Evolutionary conservation across 2,329 filamentous ascomycete genomes (phyloP), one percentile per base, ranked within the genome.

Genomic region (Monilinia fructigena): DNA sequence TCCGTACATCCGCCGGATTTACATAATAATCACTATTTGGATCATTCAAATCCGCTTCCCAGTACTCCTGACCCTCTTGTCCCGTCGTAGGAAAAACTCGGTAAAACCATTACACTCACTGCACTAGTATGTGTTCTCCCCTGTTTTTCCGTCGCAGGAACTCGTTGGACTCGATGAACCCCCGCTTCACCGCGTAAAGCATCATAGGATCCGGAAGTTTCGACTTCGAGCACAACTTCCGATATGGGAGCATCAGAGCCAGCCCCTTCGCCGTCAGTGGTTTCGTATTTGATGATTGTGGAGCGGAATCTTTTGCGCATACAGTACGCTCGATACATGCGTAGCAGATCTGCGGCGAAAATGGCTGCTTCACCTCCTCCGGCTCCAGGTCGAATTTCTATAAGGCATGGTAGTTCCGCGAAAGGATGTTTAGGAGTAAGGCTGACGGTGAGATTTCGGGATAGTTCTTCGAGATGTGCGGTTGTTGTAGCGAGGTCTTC

Each of bases 71-170:
- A 20, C 79, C 80, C 48, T 81, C 81, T 50, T 76, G 77, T 20
- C 80, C 79, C 20, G 74, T 79, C 31, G 86, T 83, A 0, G 91
- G 87, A 66, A 98, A 98, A 89, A 59, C 89, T 92, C 0, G 95
- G 95, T 40, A 99, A 82, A 2, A 99, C 93, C 84, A 97, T 90
- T 0, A 99, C 91, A 7, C 91, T 92, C 3, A 93, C 94, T 16
- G 93, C 93, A 75, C 91, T 95, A 14, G 95, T 99, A 78, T 99
- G 95, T 20, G 92, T 95, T 38, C 95, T 88, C 2, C 95, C 95
- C 76, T 92, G 94, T 71, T 83, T 91, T 77, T 99, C 95, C 0
- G 95, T 99, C 14, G 89, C 89, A 1, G 95, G 95, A 4, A 99
- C 89, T 35, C 95, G 88, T 81, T 99, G 95, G 0, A 99, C 95